Evolutionary conservation across 257 asterid genomes (phyloP).

Genomic region (Solanum chmielewskii): DNA sequence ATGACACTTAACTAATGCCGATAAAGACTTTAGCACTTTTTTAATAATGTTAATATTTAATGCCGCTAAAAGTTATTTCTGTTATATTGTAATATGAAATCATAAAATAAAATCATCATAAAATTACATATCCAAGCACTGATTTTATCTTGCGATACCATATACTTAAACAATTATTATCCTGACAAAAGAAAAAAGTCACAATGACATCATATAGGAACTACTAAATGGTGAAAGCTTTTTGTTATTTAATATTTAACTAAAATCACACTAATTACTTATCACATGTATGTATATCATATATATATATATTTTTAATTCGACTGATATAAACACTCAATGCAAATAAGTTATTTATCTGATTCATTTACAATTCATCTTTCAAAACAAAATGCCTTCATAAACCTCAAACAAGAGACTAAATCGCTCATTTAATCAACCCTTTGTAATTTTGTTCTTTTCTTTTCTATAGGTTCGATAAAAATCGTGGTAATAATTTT

Average conservation of each 20-base stretch:
- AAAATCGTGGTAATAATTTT: not conserved
- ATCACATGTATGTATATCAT: no score
- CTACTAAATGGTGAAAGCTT: not conserved
- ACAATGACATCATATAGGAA: not conserved
- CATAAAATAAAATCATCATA: fast-evolving
- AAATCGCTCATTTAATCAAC: not conserved
- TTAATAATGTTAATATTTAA: no score
- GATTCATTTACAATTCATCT: not conserved
- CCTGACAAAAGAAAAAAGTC: not conserved
- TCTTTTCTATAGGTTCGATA: not conserved
- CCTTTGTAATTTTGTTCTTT: not conserved
- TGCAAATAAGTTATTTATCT: no score
- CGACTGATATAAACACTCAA: no score
- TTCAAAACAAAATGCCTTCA: no score
- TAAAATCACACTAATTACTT: not conserved
- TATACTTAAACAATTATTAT: not conserved
- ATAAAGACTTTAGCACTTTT: no score
- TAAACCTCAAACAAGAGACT: no score
- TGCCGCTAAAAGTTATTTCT: no score
- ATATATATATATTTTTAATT: no score
- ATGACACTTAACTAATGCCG: no score
- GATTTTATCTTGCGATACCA: no score
- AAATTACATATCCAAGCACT: no score
- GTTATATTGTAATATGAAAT: fast-evolving
- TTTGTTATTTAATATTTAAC: not conserved